Base-by-base conservation (phyloP, 352 stramenopile species). In the Globisporangium megalacanthum region DNA sequence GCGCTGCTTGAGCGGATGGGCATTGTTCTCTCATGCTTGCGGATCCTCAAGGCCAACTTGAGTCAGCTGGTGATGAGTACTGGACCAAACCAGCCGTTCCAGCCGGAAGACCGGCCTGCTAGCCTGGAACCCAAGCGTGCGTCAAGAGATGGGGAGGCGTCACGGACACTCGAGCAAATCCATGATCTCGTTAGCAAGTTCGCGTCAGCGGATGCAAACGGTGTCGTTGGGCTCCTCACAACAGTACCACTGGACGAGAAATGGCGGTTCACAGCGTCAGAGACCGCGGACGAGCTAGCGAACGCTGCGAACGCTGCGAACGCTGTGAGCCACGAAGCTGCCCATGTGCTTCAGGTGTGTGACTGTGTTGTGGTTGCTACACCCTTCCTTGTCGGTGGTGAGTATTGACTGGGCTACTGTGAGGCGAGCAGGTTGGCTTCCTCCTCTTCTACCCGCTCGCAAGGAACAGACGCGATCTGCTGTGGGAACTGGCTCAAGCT, bases 41-140 rank as follows among this genome's bases (percentile, higher is more conserved):
- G 70, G 7, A 65, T 85, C 37, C 25, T 85, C 20, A 68, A 79
- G 44, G n/a, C 73, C 0, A 85, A 85, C 58, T 33, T 85, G 42
- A 79, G 56, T 36, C 70, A 70, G 50, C 19, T 37, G 41, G 25
- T 54, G 47, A 31, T 54, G 47, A 31, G 37, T 52, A 33, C 31
- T 4, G 56, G n/a, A 25, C 15, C 3, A 8, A 17, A 1, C 7
- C 17, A 20, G 19, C 48, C 15, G 7, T 33, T 37, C 9, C 22
- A 37, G 17, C 10, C n/a, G 14, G 52, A 33, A 13, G 33, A 42
- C 13, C 11, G 15, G 4, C 15, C 25, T 4, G 3, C 37, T 19
- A 42, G 17, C 7, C 35, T 44, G 1, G 44, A 54, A 20, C 20
- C 15, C 31, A 17, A 37, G n/a, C 20, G 49, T 4, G 58, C 52